phyloP scores from a whole-genome alignment of 768 basidiomycete genomes.

The Russula compacta region DNA sequence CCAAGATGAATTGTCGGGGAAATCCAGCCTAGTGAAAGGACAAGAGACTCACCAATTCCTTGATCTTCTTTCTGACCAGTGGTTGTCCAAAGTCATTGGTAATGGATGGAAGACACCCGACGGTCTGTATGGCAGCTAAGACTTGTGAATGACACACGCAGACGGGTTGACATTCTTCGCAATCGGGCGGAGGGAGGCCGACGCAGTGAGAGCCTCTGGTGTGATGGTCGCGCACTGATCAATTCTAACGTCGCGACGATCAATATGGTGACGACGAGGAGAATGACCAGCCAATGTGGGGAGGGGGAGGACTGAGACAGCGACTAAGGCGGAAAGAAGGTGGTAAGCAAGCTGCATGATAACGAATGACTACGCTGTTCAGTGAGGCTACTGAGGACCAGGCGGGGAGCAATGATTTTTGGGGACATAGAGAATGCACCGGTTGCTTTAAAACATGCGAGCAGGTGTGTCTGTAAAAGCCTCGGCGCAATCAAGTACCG shows the following conservation, averaged over 20 bases:
- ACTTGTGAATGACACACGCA: slow-evolving; percentile 34
- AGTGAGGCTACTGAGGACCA: background rate
- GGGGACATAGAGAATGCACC: no score
- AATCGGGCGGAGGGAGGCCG: slow-evolving; percentile 3
- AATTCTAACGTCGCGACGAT: slow-evolving; percentile 11
- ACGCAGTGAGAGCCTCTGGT: background rate
- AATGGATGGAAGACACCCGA: slow-evolving; percentile 10
- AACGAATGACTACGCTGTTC: slow-evolving; percentile 11
- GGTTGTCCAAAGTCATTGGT: slow-evolving; percentile 9
- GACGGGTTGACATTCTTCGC: slow-evolving; percentile 22
- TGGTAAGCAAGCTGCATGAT: slow-evolving; percentile 2
- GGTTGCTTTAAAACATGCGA: no score
- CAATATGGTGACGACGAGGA: slow-evolving; percentile 19
- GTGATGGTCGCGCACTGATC: slow-evolving; percentile 23
- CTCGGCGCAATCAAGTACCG: no score
- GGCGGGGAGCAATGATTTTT: no score
- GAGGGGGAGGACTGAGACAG: background rate
- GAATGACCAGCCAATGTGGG: background rate
- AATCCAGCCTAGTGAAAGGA: background rate
- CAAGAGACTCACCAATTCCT: slow-evolving; percentile 22
- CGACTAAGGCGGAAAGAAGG: slow-evolving; percentile 1
- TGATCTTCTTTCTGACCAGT: slow-evolving; percentile 10
- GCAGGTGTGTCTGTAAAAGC: no score
- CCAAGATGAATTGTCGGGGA: background rate
- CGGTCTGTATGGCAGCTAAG: slow-evolving; percentile 9